phyloP scores from a whole-genome alignment of 2,329 filamentous ascomycete genomes.

The Basipetospora chlamydospora region DNA sequence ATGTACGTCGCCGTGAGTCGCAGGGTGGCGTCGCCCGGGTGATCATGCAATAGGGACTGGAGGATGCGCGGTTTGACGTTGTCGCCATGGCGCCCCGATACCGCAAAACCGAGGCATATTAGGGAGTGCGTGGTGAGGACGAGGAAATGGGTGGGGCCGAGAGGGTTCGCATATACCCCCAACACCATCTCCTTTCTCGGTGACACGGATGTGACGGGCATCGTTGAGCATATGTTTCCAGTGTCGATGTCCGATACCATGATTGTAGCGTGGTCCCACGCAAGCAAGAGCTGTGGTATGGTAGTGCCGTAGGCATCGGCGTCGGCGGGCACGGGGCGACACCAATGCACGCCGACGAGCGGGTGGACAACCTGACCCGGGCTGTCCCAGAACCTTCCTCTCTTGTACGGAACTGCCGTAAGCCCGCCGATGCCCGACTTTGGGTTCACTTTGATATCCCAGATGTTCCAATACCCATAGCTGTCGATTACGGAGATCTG shows the following conservation, averaged over 20 bases:
- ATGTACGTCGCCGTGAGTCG: not conserved
- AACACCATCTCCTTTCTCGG: conserved; percentile 7
- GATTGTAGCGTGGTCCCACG: conserved; percentile 7
- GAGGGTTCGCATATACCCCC: conserved; percentile 5
- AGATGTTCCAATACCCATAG: conserved; percentile 52
- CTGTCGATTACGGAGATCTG: conserved; percentile 54
- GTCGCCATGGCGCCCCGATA: not conserved
- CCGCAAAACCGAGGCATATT: conserved; percentile 5
- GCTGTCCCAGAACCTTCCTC: conserved; percentile 1
- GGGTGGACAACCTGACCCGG: too few relatives aligned
- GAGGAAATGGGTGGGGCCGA: conserved; percentile 3
- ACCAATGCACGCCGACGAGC: too few relatives aligned
- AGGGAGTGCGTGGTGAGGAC: conserved; percentile 7
- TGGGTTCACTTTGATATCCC: conserved; percentile 25
- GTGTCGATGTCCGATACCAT: conserved; percentile 4
- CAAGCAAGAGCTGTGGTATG: too few relatives aligned
- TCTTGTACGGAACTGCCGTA: not conserved
- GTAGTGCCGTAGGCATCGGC: too few relatives aligned
- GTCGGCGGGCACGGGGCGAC: too few relatives aligned
- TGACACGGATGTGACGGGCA: conserved; percentile 4
- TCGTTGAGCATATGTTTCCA: not conserved
- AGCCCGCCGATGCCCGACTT: not conserved
- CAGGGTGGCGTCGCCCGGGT: not conserved
- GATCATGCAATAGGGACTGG: not conserved
- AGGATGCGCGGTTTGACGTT: not conserved